These are phyloP conservation scores for Phialocephala sp. DNA, from an alignment of 2,329 filamentous ascomycete species.

Conservation along the genomic window DNA sequence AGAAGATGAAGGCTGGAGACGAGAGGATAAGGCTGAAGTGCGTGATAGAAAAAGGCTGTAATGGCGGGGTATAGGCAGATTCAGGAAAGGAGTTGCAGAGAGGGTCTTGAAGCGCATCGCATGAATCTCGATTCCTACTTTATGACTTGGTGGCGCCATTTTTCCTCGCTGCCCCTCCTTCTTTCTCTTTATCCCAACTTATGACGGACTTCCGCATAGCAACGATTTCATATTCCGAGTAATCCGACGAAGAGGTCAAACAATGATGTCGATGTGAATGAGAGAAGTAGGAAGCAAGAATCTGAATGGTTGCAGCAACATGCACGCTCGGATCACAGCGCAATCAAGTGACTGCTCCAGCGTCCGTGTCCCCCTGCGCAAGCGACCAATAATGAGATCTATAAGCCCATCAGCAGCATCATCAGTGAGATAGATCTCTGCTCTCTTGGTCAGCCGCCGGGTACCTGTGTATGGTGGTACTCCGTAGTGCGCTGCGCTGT, in stretches of 20 bases:
- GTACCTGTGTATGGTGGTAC: too few relatives aligned
- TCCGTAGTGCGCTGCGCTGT: too few relatives aligned
- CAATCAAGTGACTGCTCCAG: not conserved
- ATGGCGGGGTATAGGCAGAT: not conserved
- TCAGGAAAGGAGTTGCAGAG: too few relatives aligned
- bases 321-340: conserved; percentile 10
- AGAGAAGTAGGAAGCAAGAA: not conserved
- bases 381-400: conserved; percentile 2
- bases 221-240: not conserved
- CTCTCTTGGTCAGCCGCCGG: not conserved
- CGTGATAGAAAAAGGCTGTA: not conserved
- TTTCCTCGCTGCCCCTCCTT: not conserved
- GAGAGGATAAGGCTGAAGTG: not conserved
- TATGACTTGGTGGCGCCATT: not conserved
- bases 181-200: not conserved
- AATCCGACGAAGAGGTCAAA: not conserved
- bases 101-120: not conserved
- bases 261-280: not conserved
- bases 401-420: conserved; percentile 1
- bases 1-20: not conserved
- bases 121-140: not conserved
- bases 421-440: not conserved
- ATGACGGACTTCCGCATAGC: not conserved
- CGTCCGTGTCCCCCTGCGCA: not conserved
- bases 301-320: not conserved